phyloP scores from a whole-genome alignment of 2,329 filamentous ascomycete species.

The Keithomyces neogunnii region DNA sequence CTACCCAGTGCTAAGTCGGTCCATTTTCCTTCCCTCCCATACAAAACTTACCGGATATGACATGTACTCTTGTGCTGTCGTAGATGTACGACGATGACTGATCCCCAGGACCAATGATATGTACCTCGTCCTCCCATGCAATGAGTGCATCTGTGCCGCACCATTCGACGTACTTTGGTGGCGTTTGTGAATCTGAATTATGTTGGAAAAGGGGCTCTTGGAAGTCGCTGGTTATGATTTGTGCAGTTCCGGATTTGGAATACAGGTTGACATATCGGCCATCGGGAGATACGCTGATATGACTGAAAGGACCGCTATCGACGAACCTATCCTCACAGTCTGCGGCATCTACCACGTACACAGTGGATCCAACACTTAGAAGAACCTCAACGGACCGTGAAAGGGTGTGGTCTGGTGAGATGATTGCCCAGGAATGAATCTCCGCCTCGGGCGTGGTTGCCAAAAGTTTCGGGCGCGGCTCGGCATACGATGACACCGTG shows the following conservation, averaged over 20 bases:
- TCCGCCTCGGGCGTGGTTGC: constrained; percentile 68
- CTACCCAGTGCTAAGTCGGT: neutral
- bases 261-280: constrained; percentile 85
- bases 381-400: constrained; percentile 91
- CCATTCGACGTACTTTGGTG: constrained; percentile 86
- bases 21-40: too few species aligned
- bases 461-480: constrained; percentile 79
- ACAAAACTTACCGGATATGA: constrained; percentile 61
- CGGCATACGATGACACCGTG: constrained; percentile 79
- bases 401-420: constrained; percentile 79
- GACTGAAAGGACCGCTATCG: constrained; percentile 84
- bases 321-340: constrained; percentile 88
- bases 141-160: constrained; percentile 93
- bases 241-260: constrained; percentile 73
- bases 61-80: constrained; percentile 79
- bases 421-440: constrained; percentile 81
- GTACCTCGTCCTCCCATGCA: constrained; percentile 96
- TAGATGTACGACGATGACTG: constrained; percentile 75
- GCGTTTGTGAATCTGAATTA: constrained; percentile 75
- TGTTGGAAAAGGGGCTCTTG: constrained; percentile 89
- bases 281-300: constrained; percentile 85
- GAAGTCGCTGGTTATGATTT: constrained; percentile 93
- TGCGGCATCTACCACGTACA: constrained; percentile 78
- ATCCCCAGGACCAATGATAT: constrained; percentile 80
- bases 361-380: constrained; percentile 73